Base-by-base conservation (phyloP, 2,329 filamentous ascomycete genomes). In the Aureobasidium leucospermi region DNA sequence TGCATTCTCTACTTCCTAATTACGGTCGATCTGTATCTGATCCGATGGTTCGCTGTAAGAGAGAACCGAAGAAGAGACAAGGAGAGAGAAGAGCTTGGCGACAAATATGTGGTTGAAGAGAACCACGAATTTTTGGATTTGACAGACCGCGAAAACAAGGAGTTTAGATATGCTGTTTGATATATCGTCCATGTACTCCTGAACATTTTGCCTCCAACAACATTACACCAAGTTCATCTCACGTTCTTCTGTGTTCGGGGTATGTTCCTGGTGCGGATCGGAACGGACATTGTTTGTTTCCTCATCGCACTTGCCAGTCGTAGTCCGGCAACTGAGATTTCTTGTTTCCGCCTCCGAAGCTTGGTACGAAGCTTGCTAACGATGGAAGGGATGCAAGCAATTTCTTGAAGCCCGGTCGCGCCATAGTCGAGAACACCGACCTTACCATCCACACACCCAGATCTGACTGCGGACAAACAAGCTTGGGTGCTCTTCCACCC, bases 11-110 rank as follows among this genome's bases (percentile, higher is more conserved):
- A 65, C 8, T 65, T 71, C 1, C 67, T 70, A 0, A 62, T 71
- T 0, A 65, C 75, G n/a, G 78, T 80, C 0, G 70, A 78, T 8
- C n/a, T 70, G 8, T 67, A 83, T 29, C 78, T 79, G 66, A 58
- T 74, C 9, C 81, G 82, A 67, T 83, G 82, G 38, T 19, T 41
- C 4, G 29, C 36, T 63, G 67, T 70, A 9, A 78, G 73, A 74
- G 75, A 78, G 52, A 75, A 74, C 58, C 65, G 58, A 55, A 61
- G 65, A 15, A 65, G 71, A 32, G 70, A 71, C 16, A 61, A 28
- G 16, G 38, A 49, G 31, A 32, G 31, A 23, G 7, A 49, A 15
- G n/a, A 19, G 16, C 31, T 36, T 3, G 68, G 66, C 31, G 39
- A 64, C 15, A 68, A 66, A 23, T 57, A 62, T 31, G 41, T 41